These are phyloP conservation scores for Dryadomyces sulphureus DNA, from an alignment of 2,329 filamentous ascomycete species.

Conservation along the genomic window DNA sequence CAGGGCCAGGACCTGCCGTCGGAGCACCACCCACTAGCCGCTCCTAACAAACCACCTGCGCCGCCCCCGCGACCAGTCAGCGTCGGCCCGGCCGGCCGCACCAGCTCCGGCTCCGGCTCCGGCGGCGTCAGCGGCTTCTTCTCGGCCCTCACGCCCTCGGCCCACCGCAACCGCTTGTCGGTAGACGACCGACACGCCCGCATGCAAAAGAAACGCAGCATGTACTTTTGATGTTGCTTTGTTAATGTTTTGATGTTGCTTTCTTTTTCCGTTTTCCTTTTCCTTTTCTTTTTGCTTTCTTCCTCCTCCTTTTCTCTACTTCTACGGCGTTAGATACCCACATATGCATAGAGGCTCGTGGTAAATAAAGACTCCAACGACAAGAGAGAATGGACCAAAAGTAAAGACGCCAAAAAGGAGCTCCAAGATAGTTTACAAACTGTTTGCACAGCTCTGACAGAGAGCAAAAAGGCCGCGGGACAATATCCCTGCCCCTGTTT, in stretches of 20 bases:
- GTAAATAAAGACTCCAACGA: background rate
- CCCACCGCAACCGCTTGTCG: background rate
- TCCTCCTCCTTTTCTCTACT: background rate
- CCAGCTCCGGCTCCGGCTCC: background rate
- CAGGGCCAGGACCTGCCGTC: slow-evolving; percentile 27
- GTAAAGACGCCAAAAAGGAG: background rate
- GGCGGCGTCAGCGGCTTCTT: slow-evolving; percentile 1
- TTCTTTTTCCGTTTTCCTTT: background rate
- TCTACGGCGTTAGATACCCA: no score
- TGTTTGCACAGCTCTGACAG: no score
- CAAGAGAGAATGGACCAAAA: background rate
- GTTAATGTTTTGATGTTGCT: no score
- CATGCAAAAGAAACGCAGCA: slow-evolving; percentile 21
- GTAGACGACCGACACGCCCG: slow-evolving; percentile 8
- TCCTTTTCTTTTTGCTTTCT: background rate
- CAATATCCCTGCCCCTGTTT: no score
- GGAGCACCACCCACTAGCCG: background rate
- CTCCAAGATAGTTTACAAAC: background rate
- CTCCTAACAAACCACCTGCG: background rate
- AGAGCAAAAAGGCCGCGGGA: no score
- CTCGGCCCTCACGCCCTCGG: slow-evolving; percentile 3
- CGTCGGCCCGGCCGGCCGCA: slow-evolving; percentile 19
- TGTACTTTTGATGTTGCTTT: slow-evolving; percentile 15
- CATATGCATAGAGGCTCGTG: background rate
- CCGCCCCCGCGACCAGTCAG: slow-evolving; percentile 32